Percentiles rank a stretch among this genome's conserved stretches.
These are phyloP conservation scores for Petunia axillaris DNA, from an alignment of 257 asterid species.

Conservation along the genomic window DNA sequence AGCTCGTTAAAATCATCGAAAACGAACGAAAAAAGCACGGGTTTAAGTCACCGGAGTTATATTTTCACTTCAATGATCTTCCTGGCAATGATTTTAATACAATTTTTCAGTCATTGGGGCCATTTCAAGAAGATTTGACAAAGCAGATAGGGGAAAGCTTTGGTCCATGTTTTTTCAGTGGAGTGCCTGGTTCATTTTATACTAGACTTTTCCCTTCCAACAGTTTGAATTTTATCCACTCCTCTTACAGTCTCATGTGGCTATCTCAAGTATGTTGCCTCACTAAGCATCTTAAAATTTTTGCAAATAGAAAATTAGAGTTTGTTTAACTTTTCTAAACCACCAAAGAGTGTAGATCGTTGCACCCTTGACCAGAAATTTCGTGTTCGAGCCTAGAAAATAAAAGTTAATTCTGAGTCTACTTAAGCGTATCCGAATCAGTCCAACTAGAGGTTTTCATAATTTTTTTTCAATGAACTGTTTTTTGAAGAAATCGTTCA, in stretches of 20 bases:
- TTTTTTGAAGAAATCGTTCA: too few species aligned
- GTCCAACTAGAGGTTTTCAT: too few species aligned
- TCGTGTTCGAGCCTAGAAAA: too few species aligned
- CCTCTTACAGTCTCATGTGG: constrained; percentile 70
- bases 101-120: constrained; percentile 46
- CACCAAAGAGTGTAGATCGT: too few species aligned
- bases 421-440: too few species aligned
- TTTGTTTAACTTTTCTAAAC: too few species aligned
- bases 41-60: constrained; percentile 43
- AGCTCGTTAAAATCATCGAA: constrained; percentile 27
- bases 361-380: too few species aligned
- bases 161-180: constrained; percentile 43
- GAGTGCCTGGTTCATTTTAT: constrained; percentile 63
- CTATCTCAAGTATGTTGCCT: constrained; percentile 42
- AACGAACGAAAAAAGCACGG: constrained; percentile 25
- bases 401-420: too few species aligned
- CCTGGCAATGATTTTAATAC: constrained; percentile 65
- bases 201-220: constrained; percentile 52
- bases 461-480: too few species aligned
- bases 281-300: too few species aligned
- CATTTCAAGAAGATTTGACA: constrained; percentile 32
- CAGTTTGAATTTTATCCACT: constrained; percentile 58
- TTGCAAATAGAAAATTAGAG: too few species aligned
- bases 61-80: constrained; percentile 61
- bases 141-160: constrained; percentile 33